A percentile compares a stretch with the other conserved stretches of the same genome.
phyloP scores from a whole-genome alignment of 2,329 filamentous ascomycete species.

The Ilyonectria sp. region DNA sequence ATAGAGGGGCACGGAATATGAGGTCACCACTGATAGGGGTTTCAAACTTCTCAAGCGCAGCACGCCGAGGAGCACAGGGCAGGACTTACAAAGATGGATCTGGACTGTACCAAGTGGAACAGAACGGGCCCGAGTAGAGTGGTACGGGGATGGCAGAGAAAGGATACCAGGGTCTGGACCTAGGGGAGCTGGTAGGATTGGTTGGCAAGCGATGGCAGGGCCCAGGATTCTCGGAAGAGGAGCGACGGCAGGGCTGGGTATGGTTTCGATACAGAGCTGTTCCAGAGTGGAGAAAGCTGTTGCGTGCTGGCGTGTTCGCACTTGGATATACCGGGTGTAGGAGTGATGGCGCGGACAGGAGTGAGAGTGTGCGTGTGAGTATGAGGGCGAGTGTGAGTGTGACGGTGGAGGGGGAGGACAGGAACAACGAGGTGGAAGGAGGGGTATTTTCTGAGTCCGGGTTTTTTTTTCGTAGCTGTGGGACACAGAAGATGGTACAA shows the following conservation, averaged over 20 bases:
- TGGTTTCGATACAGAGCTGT: slow-evolving; percentile 24
- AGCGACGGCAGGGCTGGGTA: slow-evolving; percentile 22
- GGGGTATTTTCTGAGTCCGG: slow-evolving; percentile 23
- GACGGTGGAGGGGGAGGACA: slow-evolving; percentile 7
- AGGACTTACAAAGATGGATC: slow-evolving; percentile 32
- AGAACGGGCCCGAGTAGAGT: slow-evolving; percentile 23
- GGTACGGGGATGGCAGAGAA: slow-evolving; percentile 24
- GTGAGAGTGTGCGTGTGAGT: slow-evolving; percentile 6
- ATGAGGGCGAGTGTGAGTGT: slow-evolving; percentile 12
- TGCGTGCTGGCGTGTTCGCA: slow-evolving; percentile 18
- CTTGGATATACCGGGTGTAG: slow-evolving; percentile 12
- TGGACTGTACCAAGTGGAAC: slow-evolving; percentile 28
- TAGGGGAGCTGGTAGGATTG: slow-evolving; percentile 29
- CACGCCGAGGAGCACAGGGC: slow-evolving; percentile 20
- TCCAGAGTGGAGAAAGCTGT: slow-evolving; percentile 19
- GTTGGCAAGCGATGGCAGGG: slow-evolving; percentile 32
- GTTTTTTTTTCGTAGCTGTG: background rate
- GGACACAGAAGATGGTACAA: slow-evolving; percentile 9
- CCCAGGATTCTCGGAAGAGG: slow-evolving; percentile 31
- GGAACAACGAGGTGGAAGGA: slow-evolving; percentile 20
- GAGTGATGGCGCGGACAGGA: slow-evolving; percentile 4
- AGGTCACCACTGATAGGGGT: background rate
- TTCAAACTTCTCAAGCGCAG: slow-evolving; percentile 15
- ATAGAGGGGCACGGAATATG: background rate
- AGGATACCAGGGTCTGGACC: slow-evolving; percentile 30